Percentiles rank a stretch among this genome's conserved stretches.
phyloP scores from a whole-genome alignment of 129 eudicot genomes.

The Centrapalus pauciflorus region DNA sequence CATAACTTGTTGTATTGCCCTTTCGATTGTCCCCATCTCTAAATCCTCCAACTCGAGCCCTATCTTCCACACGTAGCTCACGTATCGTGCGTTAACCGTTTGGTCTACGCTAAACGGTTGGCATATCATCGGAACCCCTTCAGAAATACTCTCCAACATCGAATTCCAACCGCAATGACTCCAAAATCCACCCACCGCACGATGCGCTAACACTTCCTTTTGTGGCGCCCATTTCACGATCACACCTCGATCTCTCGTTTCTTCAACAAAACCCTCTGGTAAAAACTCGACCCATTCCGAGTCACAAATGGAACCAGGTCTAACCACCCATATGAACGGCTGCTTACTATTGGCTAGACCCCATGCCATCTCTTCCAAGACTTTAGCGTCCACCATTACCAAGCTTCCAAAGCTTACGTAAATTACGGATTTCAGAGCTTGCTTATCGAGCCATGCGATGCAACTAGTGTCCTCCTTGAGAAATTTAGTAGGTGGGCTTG shows the following conservation, averaged over 20 bases:
- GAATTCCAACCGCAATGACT: conserved; percentile 66
- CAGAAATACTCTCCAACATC: conserved; percentile 37
- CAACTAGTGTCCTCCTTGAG: conserved; percentile 31
- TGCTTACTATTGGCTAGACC: conserved; percentile 45
- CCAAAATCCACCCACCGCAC: conserved; percentile 48
- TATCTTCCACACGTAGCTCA: conserved; percentile 36
- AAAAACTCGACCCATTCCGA: conserved; percentile 36
- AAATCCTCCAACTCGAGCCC: conserved; percentile 37
- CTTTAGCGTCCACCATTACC: conserved; percentile 26
- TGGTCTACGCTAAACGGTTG: conserved; percentile 42
- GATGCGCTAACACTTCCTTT: conserved; percentile 45
- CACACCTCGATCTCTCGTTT: conserved; percentile 27
- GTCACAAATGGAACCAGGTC: conserved; percentile 40
- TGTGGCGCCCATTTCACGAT: conserved; percentile 62
- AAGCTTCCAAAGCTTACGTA: conserved; percentile 61
- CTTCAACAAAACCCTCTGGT: conserved; percentile 33
- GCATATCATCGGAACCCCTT: conserved; percentile 49
- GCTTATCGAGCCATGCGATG: conserved; percentile 53
- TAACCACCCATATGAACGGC: conserved; percentile 48
- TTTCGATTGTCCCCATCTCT: conserved; percentile 27
- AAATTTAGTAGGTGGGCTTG: conserved; percentile 22
- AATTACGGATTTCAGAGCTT: conserved; percentile 40
- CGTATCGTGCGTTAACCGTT: conserved; percentile 30
- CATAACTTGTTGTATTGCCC: conserved; percentile 30
- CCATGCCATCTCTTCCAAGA: conserved; percentile 45